Conservation (phyloP, 495 filamentous ascomycete genomes). For the Aspergillus bridgeri region DNA sequence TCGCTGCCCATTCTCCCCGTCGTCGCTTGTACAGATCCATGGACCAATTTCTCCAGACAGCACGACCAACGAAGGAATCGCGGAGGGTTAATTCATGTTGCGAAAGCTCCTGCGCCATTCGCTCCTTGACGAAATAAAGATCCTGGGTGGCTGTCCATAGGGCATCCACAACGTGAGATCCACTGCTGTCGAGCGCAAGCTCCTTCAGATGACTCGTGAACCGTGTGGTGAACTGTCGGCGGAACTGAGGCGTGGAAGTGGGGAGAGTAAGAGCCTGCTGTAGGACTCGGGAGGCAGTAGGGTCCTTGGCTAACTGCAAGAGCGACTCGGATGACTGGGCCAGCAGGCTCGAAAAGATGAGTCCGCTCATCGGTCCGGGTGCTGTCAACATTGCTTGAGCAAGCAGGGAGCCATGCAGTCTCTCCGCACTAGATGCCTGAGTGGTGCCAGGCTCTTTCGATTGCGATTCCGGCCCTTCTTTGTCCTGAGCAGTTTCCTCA, state of each 20-base stretch:
- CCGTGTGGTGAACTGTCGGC: conserved; percentile 57
- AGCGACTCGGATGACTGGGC: conserved; percentile 39
- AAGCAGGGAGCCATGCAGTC: conserved; percentile 61
- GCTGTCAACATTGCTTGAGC: conserved; percentile 62
- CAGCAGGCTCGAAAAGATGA: conserved; percentile 56
- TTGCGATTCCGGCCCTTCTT: conserved; percentile 30
- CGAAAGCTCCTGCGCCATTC: conserved; percentile 61
- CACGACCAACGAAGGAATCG: conserved; percentile 70
- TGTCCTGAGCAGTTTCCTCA: conserved; percentile 32
- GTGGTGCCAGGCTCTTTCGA: conserved; percentile 21
- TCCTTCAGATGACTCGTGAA: conserved; percentile 58
- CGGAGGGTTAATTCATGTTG: conserved; percentile 63
- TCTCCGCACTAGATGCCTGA: conserved; percentile 37
- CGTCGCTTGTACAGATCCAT: conserved; percentile 80
- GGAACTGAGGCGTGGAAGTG: conserved; percentile 55
- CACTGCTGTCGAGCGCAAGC: conserved; percentile 67
- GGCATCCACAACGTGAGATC: conserved; percentile 74
- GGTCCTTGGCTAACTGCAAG: conserved; percentile 52
- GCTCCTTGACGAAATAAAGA: conserved; percentile 63
- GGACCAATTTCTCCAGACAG: conserved; percentile 88
- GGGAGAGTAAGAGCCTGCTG: conserved; percentile 62
- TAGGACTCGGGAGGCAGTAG: conserved; percentile 64
- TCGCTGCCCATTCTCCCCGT: conserved; percentile 65
- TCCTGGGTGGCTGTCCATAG: conserved; percentile 67
- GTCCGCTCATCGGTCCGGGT: conserved; percentile 52